These are phyloP conservation scores for Termitomyces sp. DNA, from an alignment of 768 basidiomycete species.

Conservation along the genomic window DNA sequence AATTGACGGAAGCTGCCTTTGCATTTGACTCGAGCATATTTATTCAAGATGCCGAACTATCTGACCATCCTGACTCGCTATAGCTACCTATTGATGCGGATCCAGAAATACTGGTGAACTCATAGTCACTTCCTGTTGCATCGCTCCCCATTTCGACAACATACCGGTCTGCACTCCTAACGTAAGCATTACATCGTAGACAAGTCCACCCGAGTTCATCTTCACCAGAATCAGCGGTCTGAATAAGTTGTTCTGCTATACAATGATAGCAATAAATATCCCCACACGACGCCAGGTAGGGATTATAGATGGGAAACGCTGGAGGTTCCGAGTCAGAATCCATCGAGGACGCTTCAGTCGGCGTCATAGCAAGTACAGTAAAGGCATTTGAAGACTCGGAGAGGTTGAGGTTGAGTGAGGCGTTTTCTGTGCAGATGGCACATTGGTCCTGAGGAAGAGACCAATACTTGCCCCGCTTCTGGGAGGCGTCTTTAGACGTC, in stretches of 20 bases:
- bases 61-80: constrained; percentile 42
- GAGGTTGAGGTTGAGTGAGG: constrained; percentile 55
- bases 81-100: constrained; percentile 54
- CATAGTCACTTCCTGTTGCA: constrained; percentile 49
- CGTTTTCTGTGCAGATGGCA: constrained; percentile 84
- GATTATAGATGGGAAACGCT: constrained; percentile 66
- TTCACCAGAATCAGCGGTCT: constrained; percentile 61
- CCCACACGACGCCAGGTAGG: constrained; percentile 80
- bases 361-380: constrained; percentile 25
- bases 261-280: constrained; percentile 95
- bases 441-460: constrained; percentile 73
- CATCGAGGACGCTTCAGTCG: constrained; percentile 17
- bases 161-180: constrained; percentile 63
- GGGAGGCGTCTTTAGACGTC: constrained; percentile 1
- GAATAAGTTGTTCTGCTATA: constrained; percentile 78
- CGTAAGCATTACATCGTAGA: constrained; percentile 68
- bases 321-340: constrained; percentile 40
- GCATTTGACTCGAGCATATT: not conserved
- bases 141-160: constrained; percentile 36
- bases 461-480: constrained; percentile 60
- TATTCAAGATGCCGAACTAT: constrained; percentile 15
- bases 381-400: constrained; percentile 51
- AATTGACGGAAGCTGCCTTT: not conserved
- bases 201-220: constrained; percentile 72
- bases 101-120: constrained; percentile 57